A percentile compares a stretch with the other conserved stretches of the same genome.
These are phyloP conservation scores for Obelidium mucronatum DNA, from an alignment of 192 early-diverging fungal species.

Conservation along the genomic window DNA sequence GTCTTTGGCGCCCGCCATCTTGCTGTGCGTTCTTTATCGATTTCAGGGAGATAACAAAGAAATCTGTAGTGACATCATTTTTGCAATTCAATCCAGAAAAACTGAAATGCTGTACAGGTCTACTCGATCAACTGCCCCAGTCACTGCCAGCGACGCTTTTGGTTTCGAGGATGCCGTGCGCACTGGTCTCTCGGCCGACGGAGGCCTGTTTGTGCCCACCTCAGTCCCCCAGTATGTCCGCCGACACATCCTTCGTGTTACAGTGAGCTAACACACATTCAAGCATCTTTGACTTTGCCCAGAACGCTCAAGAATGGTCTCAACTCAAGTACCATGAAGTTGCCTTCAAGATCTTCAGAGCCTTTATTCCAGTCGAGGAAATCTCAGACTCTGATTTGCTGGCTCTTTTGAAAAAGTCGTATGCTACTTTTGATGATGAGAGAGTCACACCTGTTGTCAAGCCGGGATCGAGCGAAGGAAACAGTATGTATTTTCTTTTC, in stretches of 20 bases:
- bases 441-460: constrained; percentile 23
- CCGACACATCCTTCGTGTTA: constrained; percentile 13
- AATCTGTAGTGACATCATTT: too few relatives aligned
- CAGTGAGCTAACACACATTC: too few relatives aligned
- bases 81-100: too few relatives aligned
- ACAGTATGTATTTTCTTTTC: neutral
- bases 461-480: constrained; percentile 8
- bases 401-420: constrained; percentile 56
- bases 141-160: constrained; percentile 52
- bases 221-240: constrained; percentile 75
- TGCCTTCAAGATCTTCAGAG: constrained; percentile 83
- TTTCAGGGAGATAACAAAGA: too few relatives aligned
- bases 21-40: too few relatives aligned
- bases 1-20: too few relatives aligned
- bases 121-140: constrained; percentile 78
- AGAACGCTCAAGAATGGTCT: constrained; percentile 59
- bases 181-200: constrained; percentile 89
- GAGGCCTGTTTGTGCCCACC: constrained; percentile 93
- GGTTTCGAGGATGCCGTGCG: constrained; percentile 92
- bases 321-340: constrained; percentile 79
- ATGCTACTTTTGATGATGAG: constrained; percentile 1
- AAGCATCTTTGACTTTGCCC: neutral
- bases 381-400: constrained; percentile 77
- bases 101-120: constrained; percentile 93
- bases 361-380: constrained; percentile 82